Base-by-base conservation (phyloP, 768 basidiomycete genomes). In the Brasilioporus rufonigricans region DNA sequence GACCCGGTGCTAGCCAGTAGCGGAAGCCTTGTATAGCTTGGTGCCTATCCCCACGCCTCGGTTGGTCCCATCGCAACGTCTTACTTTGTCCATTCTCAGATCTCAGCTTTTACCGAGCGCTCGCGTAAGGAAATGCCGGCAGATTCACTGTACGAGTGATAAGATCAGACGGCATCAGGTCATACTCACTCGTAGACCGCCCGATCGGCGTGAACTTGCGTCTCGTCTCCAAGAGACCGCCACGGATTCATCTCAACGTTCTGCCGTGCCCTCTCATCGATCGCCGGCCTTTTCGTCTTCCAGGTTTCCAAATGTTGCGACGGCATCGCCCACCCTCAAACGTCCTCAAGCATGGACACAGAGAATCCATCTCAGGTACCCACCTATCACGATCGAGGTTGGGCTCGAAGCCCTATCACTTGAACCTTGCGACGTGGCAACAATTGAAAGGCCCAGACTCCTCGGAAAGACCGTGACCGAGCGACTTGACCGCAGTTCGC, bases 41-140 rank as follows among this genome's bases (percentile, higher is more conserved):
- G 60, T 59, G 39, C 44, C 56, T 52, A 41, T 65, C 56, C 61
- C 65, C 64, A 65, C 64, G 62, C 50, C 23, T 55, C 48, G 40
- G 45, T 41, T 55, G 29, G 29, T 56, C 38, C 41, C 57, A 26
- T 61, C 55, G 59, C 52, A 57, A 60, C 60, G 46, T 53, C 38
- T 24, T 43, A 38, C n/a, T 27, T 13, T 18, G 39, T 19, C 57
- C 40, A 18, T 47, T 39, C 53, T 39, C 48, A 36, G 35, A 18
- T 29, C 27, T 9, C 4, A 9, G 40, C 43, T 9, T 21, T 31
- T 18, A 16, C 33, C 26, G 12, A 27, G 50, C 19, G 14, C 1
- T 39, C 16, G 43, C 41, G 19, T 56, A 57, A 47, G 12, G 32
- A 24, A 40, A 44, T 40, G 44, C 43, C 53, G 59, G 46, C 33